Conservation (phyloP, 352 stramenopile species). For the Globisporangium canariense region DNA sequence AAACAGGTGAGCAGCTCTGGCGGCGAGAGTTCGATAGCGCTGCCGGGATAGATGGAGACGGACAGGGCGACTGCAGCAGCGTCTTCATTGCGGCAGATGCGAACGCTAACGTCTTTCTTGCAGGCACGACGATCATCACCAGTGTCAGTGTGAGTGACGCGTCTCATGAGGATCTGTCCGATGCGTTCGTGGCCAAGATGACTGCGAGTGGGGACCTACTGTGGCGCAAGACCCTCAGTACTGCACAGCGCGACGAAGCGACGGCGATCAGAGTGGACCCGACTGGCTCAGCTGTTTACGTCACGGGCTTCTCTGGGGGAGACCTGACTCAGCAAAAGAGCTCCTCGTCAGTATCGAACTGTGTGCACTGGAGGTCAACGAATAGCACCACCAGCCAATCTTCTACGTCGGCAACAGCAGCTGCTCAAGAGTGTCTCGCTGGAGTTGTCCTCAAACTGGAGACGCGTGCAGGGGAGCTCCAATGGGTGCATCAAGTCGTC, state of each 20-base stretch:
- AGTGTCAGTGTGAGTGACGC: background rate
- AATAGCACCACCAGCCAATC: background rate
- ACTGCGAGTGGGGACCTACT: background rate
- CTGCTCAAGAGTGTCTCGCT: constrained; percentile 6
- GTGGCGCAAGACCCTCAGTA: background rate
- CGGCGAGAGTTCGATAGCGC: background rate
- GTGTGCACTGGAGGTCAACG: background rate
- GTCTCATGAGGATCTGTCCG: background rate
- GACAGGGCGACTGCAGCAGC: constrained; percentile 1
- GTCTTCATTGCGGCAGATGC: constrained; percentile 1
- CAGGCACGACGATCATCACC: background rate
- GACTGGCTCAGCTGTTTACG: background rate
- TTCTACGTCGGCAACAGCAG: background rate
- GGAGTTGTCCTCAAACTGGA: constrained; percentile 22
- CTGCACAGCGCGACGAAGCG: background rate
- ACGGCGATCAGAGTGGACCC: constrained; percentile 3
- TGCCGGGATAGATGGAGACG: too few relatives aligned
- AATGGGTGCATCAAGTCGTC: constrained; percentile 13
- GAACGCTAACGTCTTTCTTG: constrained; percentile 9
- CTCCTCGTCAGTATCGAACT: constrained; percentile 5
- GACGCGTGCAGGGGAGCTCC: background rate
- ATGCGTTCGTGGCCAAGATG: constrained; percentile 10
- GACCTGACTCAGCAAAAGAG: constrained; percentile 1
- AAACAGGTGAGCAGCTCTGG: constrained; percentile 14
- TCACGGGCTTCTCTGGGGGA: constrained; percentile 11